A percentile compares a stretch with the other conserved stretches of the same genome.
These are phyloP conservation scores for Boletellus ananas DNA, from an alignment of 768 basidiomycete genomes.

Conservation along the genomic window DNA sequence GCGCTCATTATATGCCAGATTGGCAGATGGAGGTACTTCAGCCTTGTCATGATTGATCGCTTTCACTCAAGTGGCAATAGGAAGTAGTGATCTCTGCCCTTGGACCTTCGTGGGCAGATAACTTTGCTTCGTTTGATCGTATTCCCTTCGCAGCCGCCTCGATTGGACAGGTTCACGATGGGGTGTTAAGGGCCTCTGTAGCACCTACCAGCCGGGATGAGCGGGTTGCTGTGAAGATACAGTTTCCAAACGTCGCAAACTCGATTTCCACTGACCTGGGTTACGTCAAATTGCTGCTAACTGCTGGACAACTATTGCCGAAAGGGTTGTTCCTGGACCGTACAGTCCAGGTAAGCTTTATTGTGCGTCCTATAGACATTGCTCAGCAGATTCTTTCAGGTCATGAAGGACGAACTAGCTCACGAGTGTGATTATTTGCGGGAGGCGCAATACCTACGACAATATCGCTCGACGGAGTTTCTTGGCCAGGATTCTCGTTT, in stretches of 20 bases:
- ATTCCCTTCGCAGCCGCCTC: conserved; percentile 94
- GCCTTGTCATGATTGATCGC: neutral
- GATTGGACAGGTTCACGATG: conserved; percentile 92
- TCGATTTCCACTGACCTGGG: conserved; percentile 87
- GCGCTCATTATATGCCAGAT: conserved; percentile 98
- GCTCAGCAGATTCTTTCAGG: conserved; percentile 37
- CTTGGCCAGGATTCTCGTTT: conserved; percentile 64
- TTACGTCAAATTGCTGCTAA: conserved; percentile 79
- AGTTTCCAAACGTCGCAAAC: conserved; percentile 88
- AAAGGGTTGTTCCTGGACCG: conserved; percentile 87
- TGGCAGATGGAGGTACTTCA: conserved; percentile 89
- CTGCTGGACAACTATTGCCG: conserved; percentile 77
- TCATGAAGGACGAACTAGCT: conserved; percentile 83
- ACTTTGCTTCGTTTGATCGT: conserved; percentile 74
- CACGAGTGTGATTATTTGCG: conserved; percentile 91
- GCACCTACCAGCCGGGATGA: conserved; percentile 55
- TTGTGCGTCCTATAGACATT: neutral
- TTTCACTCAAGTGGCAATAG: conserved; percentile 26
- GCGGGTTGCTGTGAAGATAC: conserved; percentile 80
- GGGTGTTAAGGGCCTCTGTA: conserved; percentile 49
- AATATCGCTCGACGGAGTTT: conserved; percentile 49
- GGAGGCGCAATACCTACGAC: conserved; percentile 69
- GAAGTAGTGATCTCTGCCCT: conserved; percentile 74
- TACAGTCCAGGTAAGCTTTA: conserved; percentile 59
- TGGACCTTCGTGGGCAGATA: conserved; percentile 66